Evolutionary conservation across 768 basidiomycete species (phyloP).

Genomic region (Nidularia sp.): DNA sequence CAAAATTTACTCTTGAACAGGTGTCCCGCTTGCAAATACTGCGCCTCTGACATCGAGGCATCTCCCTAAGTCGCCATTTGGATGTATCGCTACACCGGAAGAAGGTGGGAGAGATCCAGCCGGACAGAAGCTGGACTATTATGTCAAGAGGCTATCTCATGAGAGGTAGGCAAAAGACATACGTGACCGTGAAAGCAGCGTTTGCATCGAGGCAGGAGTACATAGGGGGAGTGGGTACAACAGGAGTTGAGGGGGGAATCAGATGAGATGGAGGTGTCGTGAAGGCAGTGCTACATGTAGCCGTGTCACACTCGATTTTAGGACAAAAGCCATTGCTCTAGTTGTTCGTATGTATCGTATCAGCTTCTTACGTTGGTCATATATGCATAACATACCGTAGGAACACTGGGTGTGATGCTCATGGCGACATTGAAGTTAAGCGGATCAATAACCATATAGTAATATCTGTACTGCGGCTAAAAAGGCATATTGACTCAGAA

Average conservation of each 20-base stretch:
- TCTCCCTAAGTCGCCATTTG: slow-evolving; percentile 16
- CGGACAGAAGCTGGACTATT: slow-evolving; percentile 8
- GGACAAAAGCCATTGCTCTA: slow-evolving; percentile 9
- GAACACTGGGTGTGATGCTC: slow-evolving; percentile 3
- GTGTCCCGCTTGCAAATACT: slow-evolving; percentile 17
- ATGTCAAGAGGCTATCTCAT: background rate
- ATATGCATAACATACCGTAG: background rate
- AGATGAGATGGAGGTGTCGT: slow-evolving; percentile 6
- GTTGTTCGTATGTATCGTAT: background rate
- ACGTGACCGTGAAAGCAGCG: slow-evolving; percentile 11
- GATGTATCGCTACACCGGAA: slow-evolving; percentile 17
- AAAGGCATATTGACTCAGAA: background rate
- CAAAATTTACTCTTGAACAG: slow-evolving; percentile 19
- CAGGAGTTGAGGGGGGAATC: slow-evolving; percentile 4
- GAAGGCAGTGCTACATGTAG: slow-evolving; percentile 11
- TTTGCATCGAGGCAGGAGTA: slow-evolving; percentile 6
- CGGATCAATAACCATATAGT: slow-evolving; percentile 12
- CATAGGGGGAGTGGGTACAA: slow-evolving; percentile 7
- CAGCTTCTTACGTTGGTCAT: too few species aligned
- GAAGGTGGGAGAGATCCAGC: slow-evolving; percentile 6
- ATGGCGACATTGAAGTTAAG: slow-evolving; percentile 11
- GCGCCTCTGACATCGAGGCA: slow-evolving; percentile 28
- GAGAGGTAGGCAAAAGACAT: slow-evolving; percentile 1
- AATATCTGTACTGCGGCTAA: slow-evolving; percentile 4
- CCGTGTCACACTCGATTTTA: slow-evolving; percentile 5